Base-by-base conservation (phyloP, 345 rosid genomes). In the Isatis tinctoria region DNA sequence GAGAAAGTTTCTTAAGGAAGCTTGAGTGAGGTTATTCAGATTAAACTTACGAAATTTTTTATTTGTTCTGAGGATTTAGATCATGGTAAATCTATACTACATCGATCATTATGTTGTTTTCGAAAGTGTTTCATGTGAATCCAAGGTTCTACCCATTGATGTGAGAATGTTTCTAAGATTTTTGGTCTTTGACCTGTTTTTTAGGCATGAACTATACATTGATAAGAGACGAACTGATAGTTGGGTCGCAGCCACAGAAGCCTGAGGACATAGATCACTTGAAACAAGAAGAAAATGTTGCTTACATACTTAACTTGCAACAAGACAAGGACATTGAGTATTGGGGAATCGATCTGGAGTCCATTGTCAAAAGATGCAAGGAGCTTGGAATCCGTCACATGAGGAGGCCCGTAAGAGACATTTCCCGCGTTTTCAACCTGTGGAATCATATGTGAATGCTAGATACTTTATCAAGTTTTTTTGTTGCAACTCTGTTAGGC, bases 171-270 rank as follows among this genome's bases (percentile, higher is more conserved):
- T 67, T 57, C 20, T 64, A 28, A 54, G 11, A 30, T 18, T 52
- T 28, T 76, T 32, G 67, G 59, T 63, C 20, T 65, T n/a, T 57
- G 35, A 72, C 14, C 58, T 66, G 62, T 74, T 72, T 81, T 63
- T 83, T 51, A 93, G 97, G 98, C 75, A 89, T 91, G 98, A 93
- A 91, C 85, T 93, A 91, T 82, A 83, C 87, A 14, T 75, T 84
- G 82, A 85, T 93, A 85, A 86, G 88, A 37, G 86, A 89, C 36
- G 74, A 83, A 78, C 78, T 91, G 83, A 91, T 89, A 2, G 98
- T 91, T 80, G 98, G 96, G 11, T 93, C 94, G 2, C 97, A 91
- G 83, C 97, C 97, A 14, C 97, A 89, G 82, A 91, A 86, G 48
- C 90, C 91, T 0, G 89, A 87, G 80, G 98, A 93, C 54, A 83